Conservation (phyloP, 257 asterid species). For the Knoxia roxburghii region DNA sequence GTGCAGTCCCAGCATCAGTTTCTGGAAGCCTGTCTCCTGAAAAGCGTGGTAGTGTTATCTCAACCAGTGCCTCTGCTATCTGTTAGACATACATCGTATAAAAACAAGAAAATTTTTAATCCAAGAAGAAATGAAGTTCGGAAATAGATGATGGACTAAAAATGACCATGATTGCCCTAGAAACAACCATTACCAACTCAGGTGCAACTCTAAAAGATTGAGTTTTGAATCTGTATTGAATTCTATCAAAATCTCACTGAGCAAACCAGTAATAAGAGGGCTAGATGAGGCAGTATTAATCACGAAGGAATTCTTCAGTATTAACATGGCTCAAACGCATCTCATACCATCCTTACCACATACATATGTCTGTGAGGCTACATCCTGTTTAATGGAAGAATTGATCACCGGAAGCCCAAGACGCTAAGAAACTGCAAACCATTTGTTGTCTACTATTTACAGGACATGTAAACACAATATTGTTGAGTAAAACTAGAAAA, state of each 20-base stretch:
- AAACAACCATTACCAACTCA: not conserved
- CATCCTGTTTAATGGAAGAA: not conserved
- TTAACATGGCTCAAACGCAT: constrained; percentile 1
- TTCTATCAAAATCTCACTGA: not conserved
- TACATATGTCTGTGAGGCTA: not conserved
- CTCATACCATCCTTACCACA: not conserved
- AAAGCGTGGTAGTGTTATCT: constrained; percentile 85
- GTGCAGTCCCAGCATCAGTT: constrained; percentile 72
- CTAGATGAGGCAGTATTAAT: not conserved
- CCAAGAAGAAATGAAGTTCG: not conserved
- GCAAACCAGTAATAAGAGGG: not conserved
- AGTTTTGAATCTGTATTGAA: not conserved
- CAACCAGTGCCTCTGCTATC: constrained; percentile 85
- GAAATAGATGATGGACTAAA: not conserved
- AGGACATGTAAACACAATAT: not conserved
- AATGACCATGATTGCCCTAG: not conserved
- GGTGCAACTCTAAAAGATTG: not conserved
- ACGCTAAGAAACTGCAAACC: not conserved
- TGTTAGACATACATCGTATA: constrained; percentile 22
- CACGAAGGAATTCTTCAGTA: not conserved
- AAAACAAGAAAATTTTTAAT: constrained; percentile 3
- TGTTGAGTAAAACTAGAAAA: not conserved
- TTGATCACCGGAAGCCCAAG: not conserved
- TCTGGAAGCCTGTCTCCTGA: constrained; percentile 86
- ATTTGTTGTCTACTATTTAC: not conserved